Evolutionary conservation across 2,329 filamentous ascomycete species (phyloP), one percentile per base, ranked within the genome.

Genomic region (Aspergillus carbonarius): DNA sequence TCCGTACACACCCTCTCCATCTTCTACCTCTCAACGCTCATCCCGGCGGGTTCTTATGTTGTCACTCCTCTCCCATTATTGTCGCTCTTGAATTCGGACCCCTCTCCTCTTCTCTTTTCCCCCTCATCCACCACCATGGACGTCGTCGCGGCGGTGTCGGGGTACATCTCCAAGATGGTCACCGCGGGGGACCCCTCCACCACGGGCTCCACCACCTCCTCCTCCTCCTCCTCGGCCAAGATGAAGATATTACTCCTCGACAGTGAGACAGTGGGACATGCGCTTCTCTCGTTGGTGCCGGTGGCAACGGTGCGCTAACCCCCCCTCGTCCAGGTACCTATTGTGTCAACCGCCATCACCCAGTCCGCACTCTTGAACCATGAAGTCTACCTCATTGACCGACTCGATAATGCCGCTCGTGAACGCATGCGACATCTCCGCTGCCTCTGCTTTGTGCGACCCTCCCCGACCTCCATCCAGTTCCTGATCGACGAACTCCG

Each of bases 231-330:
- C 46, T 83, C 88, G 52, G 88, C 91, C 20, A 98, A 97, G 82
- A 99, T 99, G 95, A 99, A 99, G 86, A 95, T 98, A 61, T 81
- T 99, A 58, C 81, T 99, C 63, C 82, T 99, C 68, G 95, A 99
- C 76, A 89, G 86, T 78, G 95, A 98, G 77, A 99, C 95, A 65
- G 87, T 88, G 80, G 75, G 84, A 81, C 74, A 78, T 77, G 79
- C 69, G 69, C 71, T 65, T 52, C 48, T 42, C 23, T 35, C 18
- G 27, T 53, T 32, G 50, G 13, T 46, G n/a, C 23, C 18, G 20
- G 20, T 50, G 18, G 32, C 48, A 55, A 55, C 15, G 51, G 37
- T 55, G 35, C 40, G 42, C 46, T 47, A 74, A 70, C 74, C 57
- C 42, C 25, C 30, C 42, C 25, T 30, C 34, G 10, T 10, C 18